phyloP scores from a whole-genome alignment of 306 rosid genomes.

The Pachyrhizus erosus region DNA sequence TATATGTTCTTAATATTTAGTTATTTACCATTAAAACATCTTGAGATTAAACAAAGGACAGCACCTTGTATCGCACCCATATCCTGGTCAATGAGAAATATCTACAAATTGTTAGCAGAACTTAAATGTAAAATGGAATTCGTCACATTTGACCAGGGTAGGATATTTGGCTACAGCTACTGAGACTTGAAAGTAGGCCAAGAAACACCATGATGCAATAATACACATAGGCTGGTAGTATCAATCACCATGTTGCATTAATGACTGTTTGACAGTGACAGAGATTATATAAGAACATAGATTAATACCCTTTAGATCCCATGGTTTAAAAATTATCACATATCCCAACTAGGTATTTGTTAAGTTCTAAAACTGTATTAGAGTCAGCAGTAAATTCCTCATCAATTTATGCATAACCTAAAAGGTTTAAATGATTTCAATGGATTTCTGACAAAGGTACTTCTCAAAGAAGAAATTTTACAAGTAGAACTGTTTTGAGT shows the following conservation, averaged over 20 bases:
- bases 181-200: not conserved
- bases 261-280: constrained; percentile 15
- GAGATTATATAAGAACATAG: not conserved
- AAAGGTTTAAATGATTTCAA: not conserved
- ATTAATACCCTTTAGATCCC: not conserved
- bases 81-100: constrained; percentile 55
- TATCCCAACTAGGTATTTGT: not conserved
- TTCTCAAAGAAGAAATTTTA: not conserved
- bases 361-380: not conserved
- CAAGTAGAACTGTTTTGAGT: constrained; percentile 3
- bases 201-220: constrained; percentile 21
- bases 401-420: not conserved
- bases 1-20: constrained; percentile 51
- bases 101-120: constrained; percentile 57
- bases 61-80: constrained; percentile 66
- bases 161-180: constrained; percentile 42
- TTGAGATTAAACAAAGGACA: constrained; percentile 65
- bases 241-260: constrained; percentile 30
- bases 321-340: not conserved
- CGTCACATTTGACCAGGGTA: constrained; percentile 36
- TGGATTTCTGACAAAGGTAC: not conserved
- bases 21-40: constrained; percentile 72
- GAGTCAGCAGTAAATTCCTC: not conserved
- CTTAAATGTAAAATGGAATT: constrained; percentile 41
- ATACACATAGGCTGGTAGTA: not conserved